These are phyloP conservation scores for Terfezia claveryi DNA, from an alignment of 495 filamentous ascomycete genomes.

Conservation along the genomic window DNA sequence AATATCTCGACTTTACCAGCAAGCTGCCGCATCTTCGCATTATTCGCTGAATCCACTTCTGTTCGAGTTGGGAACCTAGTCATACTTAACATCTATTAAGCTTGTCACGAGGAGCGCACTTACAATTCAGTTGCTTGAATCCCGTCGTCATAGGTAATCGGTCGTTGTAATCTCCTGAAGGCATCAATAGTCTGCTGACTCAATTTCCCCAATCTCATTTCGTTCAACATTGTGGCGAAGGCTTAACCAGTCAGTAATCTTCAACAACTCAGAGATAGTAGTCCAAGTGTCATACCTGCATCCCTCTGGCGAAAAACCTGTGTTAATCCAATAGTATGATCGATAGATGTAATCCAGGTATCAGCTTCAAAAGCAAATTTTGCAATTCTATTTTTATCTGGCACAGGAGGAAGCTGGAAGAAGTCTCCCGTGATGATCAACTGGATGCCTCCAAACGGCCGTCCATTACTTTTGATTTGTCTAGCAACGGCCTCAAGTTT, in stretches of 20 bases:
- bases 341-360: constrained; percentile 76
- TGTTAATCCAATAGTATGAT: constrained; percentile 87
- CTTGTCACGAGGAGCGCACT: constrained; percentile 10
- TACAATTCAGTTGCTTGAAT: constrained; percentile 80
- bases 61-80: constrained; percentile 64
- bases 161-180: constrained; percentile 49
- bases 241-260: constrained; percentile 23
- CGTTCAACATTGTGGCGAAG: constrained; percentile 88
- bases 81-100: not conserved
- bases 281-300: constrained; percentile 32
- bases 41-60: constrained; percentile 80
- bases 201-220: constrained; percentile 79
- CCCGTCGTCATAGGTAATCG: constrained; percentile 47
- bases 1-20: constrained; percentile 46
- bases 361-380: constrained; percentile 86
- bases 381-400: constrained; percentile 45
- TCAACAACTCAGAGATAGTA: constrained; percentile 3
- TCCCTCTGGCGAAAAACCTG: constrained; percentile 93
- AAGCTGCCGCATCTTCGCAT: constrained; percentile 44
- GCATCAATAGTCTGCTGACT: constrained; percentile 41
- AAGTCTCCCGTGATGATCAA: constrained; percentile 92
- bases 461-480: constrained; percentile 65
- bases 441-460: constrained; percentile 89
- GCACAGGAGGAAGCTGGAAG: constrained; percentile 88
- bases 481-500: constrained; percentile 84